A percentile compares a stretch with the other conserved stretches of the same genome.
Evolutionary conservation across 1,284 basidiomycete genomes (phyloP).

Genomic region (Ganoderma boninense): DNA sequence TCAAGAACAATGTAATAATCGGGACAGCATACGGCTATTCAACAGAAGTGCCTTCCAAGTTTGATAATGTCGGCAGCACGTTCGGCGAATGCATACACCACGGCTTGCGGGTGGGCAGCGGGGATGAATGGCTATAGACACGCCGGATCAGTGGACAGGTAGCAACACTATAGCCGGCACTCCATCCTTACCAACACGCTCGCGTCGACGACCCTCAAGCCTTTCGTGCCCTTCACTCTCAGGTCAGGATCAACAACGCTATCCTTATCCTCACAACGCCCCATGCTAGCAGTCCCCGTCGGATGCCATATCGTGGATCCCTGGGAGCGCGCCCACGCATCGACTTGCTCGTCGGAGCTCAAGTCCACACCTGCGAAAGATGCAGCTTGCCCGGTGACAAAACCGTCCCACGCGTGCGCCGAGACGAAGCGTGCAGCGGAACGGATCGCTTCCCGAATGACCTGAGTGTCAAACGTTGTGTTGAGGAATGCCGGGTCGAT

Average conservation of each 20-base stretch:
- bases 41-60: conserved; percentile 11
- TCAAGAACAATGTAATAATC: no score
- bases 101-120: conserved; percentile 28
- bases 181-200: conserved; percentile 34
- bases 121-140: conserved; percentile 28
- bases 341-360: conserved; percentile 34
- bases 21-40: background rate
- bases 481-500: conserved; percentile 48
- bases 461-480: conserved; percentile 47
- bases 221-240: conserved; percentile 35
- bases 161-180: background rate
- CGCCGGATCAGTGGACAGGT: no score
- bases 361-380: conserved; percentile 41
- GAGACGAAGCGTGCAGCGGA: conserved; percentile 41
- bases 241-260: conserved; percentile 40
- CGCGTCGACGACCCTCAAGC: conserved; percentile 41
- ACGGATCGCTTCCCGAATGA: conserved; percentile 45
- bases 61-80: conserved; percentile 31
- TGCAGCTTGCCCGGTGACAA: conserved; percentile 36
- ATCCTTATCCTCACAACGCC: conserved; percentile 18
- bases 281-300: conserved; percentile 39
- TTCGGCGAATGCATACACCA: conserved; percentile 31
- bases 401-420: conserved; percentile 46
- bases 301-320: conserved; percentile 29
- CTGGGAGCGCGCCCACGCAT: conserved; percentile 10